Conservation (phyloP, 768 basidiomycete species). For the Mycena haematopus region DNA sequence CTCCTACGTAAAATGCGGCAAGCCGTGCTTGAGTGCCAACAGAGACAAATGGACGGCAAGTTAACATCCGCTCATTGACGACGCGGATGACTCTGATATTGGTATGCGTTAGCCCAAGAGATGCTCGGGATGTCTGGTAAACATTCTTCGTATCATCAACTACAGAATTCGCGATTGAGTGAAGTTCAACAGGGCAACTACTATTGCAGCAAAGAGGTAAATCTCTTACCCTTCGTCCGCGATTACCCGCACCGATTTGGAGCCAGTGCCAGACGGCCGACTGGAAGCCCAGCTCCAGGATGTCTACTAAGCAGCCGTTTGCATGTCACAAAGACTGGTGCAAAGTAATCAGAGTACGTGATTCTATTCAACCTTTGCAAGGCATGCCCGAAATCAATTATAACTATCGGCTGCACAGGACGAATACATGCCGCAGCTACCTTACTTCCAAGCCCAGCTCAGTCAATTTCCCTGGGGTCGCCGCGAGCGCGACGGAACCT, state of each 20-base stretch:
- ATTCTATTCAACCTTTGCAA: background rate
- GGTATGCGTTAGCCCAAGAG: conserved; percentile 14
- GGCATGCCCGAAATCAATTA: background rate
- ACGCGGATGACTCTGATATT: background rate
- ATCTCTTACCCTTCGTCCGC: background rate
- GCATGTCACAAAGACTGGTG: conserved; percentile 41
- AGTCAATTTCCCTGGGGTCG: conserved; percentile 50
- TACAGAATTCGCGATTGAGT: background rate
- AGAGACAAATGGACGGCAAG: conserved; percentile 19
- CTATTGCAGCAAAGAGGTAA: conserved; percentile 25
- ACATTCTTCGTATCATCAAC: background rate
- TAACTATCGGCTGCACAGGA: conserved; percentile 9
- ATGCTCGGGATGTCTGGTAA: conserved; percentile 21
- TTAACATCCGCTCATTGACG: conserved; percentile 2
- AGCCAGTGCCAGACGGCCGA: conserved; percentile 42
- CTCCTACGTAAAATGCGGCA: conserved; percentile 18
- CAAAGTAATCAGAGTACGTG: conserved; percentile 38
- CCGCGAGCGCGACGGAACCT: conserved; percentile 48
- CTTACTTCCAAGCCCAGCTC: conserved; percentile 40
- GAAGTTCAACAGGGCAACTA: conserved; percentile 10
- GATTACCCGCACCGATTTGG: conserved; percentile 6
- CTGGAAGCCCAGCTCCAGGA: conserved; percentile 39
- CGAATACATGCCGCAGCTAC: conserved; percentile 44
- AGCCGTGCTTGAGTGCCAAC: conserved; percentile 14
- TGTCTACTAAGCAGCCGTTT: conserved; percentile 20